Evolutionary conservation across 2,329 filamentous ascomycete genomes (phyloP), one percentile per base, ranked within the genome.

Genomic region (Tolypocladium sp.): DNA sequence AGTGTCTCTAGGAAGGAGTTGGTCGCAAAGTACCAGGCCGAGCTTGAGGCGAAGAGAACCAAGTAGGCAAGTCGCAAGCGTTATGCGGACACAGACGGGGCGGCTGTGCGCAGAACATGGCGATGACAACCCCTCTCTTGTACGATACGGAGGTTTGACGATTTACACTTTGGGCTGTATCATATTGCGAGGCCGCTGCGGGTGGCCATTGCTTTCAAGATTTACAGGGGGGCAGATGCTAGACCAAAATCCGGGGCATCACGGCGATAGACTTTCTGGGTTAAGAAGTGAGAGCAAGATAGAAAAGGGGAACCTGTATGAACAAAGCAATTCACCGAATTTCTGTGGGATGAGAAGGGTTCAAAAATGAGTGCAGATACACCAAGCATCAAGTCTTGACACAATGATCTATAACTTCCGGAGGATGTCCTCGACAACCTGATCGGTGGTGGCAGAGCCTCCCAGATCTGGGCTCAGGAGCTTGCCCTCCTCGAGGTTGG

Each of bases 381-480:
- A 35, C 30, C 30, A 22, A n/a, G 4, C 3, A 22, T 6, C 5
- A 53, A 22, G 1, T 35, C 9, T 53, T 22, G 37, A 4, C 37
- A 22, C n/a, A 3, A 30, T 3, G 20, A 10, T 57, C 65, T 88
- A 97, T 76, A 97, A 74, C 69, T 89, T 85, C 80, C 81, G 90
- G 65, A 97, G 81, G 56, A 97, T 88, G 75, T 97, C 93, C 68
- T 90, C 82, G 54, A 97, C 79, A 38, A 97, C 91, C 77, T 97
- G 85, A 66, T 90, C 83, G 5, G 94, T 97, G 65, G 83, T 89
- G 55, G 92, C 91, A 68, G 82, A 89, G 53, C 94, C 94, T 57
- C 94, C 93, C 71, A 99, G 81, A 72, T 99, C 94, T 25, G 94
- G 94, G 70, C 85, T 94, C 64, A 97, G 76, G 63, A 92, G 79